These are phyloP conservation scores for Naganishia sp. DNA, from an alignment of 1,284 basidiomycete species.

Conservation along the genomic window DNA sequence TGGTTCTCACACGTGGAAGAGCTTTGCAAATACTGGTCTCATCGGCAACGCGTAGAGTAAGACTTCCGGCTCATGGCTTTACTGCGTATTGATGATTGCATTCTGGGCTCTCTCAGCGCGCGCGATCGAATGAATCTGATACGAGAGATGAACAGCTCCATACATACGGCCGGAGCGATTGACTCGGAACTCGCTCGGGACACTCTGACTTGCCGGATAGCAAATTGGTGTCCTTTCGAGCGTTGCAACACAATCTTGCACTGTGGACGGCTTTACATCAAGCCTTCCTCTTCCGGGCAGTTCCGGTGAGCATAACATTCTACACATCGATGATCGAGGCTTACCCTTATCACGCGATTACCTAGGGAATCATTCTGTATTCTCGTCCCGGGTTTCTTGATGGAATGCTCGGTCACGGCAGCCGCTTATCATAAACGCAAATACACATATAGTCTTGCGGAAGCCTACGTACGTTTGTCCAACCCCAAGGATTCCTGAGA, in stretches of 20 bases:
- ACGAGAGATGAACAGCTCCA: conserved; percentile 3
- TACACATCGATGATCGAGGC: not conserved
- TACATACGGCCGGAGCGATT: conserved; percentile 18
- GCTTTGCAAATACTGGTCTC: conserved; percentile 46
- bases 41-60: conserved; percentile 48
- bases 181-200: conserved; percentile 23
- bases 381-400: conserved; percentile 15
- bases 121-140: conserved; percentile 45
- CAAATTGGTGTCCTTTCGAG: conserved; percentile 51
- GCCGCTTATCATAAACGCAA: conserved; percentile 39
- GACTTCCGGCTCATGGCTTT: conserved; percentile 22
- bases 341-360: not conserved
- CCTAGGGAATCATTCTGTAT: conserved; percentile 16
- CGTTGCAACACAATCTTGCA: conserved; percentile 47
- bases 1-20: conserved; percentile 45
- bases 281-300: conserved; percentile 41
- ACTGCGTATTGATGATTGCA: not conserved
- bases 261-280: conserved; percentile 46
- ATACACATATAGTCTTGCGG: conserved; percentile 47
- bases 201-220: conserved; percentile 14
- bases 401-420: conserved; percentile 12
- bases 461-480: conserved; percentile 46
- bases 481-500: not conserved
- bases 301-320: conserved; percentile 43
- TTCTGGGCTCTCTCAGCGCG: conserved; percentile 38